phyloP scores from a whole-genome alignment of 176 grass and related monocot species.

The Metroxylon sagu region DNA sequence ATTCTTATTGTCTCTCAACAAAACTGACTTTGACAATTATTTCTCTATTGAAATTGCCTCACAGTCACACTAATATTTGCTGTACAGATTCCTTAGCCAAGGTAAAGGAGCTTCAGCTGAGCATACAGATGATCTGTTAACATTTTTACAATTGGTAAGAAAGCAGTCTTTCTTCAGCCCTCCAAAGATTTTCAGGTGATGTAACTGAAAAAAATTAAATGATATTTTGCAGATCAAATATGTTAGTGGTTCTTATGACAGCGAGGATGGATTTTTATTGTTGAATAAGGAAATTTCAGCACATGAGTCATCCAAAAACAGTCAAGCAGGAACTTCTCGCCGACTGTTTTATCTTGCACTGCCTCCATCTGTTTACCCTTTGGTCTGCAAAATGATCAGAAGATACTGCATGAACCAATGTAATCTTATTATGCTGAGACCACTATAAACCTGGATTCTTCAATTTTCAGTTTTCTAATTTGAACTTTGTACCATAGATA shows the following conservation, averaged over 20 bases:
- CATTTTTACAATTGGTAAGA: conserved; percentile 86
- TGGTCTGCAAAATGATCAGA: conserved; percentile 2
- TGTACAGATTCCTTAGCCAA: conserved; percentile 52
- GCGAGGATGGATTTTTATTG: conserved; percentile 64
- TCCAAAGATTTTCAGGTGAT: neutral
- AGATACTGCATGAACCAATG: conserved; percentile 86
- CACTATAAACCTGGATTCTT: neutral
- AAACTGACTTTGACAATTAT: no score
- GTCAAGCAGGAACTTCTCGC: neutral
- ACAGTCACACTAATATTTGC: neutral
- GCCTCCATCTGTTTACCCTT: conserved; percentile 2
- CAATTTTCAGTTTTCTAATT: neutral
- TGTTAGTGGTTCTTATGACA: conserved; percentile 93
- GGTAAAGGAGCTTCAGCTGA: conserved; percentile 46
- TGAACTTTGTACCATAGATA: neutral
- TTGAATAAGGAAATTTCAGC: conserved; percentile 46
- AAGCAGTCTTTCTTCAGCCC: neutral
- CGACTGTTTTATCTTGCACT: neutral
- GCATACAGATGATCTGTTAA: conserved; percentile 42
- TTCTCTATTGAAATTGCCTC: no score
- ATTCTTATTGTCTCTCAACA: no score
- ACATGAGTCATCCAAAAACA: neutral
- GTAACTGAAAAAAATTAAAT: neutral
- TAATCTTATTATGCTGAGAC: conserved; percentile 10
- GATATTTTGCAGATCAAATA: conserved; percentile 78